Percentiles rank a stretch among this genome's conserved stretches.
Evolutionary conservation across 192 early-diverging fungal species (phyloP).

Genomic region (Rhizophagus sp.): DNA sequence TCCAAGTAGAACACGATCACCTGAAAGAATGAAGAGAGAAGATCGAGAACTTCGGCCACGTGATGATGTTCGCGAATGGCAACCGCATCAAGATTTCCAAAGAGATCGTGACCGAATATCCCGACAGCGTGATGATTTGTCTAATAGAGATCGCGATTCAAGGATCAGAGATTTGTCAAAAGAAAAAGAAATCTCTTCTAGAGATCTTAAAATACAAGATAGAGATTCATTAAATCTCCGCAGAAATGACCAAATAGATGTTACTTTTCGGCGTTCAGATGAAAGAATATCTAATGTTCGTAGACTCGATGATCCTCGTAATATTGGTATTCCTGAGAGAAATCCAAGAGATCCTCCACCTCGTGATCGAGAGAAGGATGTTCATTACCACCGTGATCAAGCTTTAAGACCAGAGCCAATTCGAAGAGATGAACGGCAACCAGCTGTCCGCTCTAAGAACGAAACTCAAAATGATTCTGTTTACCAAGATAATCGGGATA

Average conservation of each 20-base stretch:
- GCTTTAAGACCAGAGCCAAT: neutral
- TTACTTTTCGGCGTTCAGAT: conserved; percentile 6
- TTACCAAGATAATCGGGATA: conserved; percentile 6
- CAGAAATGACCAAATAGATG: neutral
- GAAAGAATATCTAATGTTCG: neutral
- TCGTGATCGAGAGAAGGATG: conserved; percentile 19
- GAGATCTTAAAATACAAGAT: neutral
- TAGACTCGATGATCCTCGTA: neutral
- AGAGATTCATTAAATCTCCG: neutral
- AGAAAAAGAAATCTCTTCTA: neutral
- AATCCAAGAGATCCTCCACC: neutral
- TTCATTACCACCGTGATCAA: neutral
- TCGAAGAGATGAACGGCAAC: neutral
- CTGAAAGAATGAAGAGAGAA: neutral
- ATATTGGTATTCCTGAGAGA: neutral
- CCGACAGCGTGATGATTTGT: conserved; percentile 4
- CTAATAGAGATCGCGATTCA: neutral
- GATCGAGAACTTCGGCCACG: neutral
- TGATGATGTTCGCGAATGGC: neutral
- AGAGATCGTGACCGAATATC: neutral
- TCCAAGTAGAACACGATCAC: neutral
- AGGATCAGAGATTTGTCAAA: neutral
- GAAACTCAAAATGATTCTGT: conserved; percentile 1
- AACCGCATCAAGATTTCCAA: neutral
- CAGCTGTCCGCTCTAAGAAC: neutral